Base-by-base conservation (phyloP, 2,329 filamentous ascomycete genomes). In the Colletotrichum liaoningense region DNA sequence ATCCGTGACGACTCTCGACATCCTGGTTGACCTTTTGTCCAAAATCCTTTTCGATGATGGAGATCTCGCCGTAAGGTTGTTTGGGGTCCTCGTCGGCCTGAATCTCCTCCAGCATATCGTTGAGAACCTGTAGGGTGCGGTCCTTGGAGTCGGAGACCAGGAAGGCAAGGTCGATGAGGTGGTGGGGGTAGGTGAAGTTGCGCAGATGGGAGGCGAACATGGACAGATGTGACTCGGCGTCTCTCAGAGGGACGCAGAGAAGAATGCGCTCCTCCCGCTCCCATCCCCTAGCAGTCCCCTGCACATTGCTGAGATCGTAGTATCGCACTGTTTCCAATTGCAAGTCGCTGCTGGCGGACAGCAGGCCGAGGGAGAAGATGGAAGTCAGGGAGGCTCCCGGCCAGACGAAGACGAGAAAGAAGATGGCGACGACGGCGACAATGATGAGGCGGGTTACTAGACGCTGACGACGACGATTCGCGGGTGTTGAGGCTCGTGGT, bases 161-260 rank as follows among this genome's bases (percentile, higher is more conserved):
- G 80, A 99, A 99, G 6, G 97, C 97, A 59, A 99, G 89, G 81
- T 99, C 97, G 80, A 99, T 97, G 63, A 99, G 89, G 81, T 97
- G 93, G 82, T 99, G 97, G 0, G 97, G 97, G 80, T 99, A 99
- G 22, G 97, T 99, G 77, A 99, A 93, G 84, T 99, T 99, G 77
- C 92, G 92, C 72, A 99, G 88, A 81, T 99, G 97, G n/a, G 93
- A 93, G 85, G 99, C 99, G 89, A 99, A 98, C 96, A 99, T 98
- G 74, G 93, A 91, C 62, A 99, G 85, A 87, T 99, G 97, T 30
- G 94, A 89, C 79, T 97, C 92, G 58, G 97, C 97, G 83, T 99
- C 97, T 83, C 97, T 91, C 68, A 99, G 89, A 57, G 97, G 97
- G 19, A 97, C 97, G 83, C 97, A 98, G 71, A 99, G 90, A 38